phyloP scores from a whole-genome alignment of 106 monocot species.

The Platanthera zijinensis region DNA sequence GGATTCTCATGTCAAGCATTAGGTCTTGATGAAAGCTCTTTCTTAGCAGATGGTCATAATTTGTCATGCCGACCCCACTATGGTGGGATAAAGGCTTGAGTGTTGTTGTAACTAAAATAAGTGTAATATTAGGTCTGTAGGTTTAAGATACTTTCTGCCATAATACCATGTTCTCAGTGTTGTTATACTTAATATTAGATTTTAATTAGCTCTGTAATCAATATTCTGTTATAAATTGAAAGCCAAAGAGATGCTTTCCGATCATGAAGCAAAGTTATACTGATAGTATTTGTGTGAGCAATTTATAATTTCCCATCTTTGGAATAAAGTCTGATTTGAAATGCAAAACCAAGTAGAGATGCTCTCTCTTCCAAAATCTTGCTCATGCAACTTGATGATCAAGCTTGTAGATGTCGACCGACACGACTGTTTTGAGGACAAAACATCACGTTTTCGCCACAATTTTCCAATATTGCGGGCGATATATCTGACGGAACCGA shows the following conservation, averaged over 20 bases:
- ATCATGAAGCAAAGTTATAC: neutral
- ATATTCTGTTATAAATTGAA: neutral
- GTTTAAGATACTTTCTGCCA: no score
- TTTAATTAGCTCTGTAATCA: no score
- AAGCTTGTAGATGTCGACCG: neutral
- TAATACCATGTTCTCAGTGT: no score
- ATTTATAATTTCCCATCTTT: neutral
- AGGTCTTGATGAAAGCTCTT: neutral
- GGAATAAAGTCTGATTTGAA: neutral
- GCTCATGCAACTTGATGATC: neutral
- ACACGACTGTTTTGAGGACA: no score
- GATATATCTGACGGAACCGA: no score
- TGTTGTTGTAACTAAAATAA: no score
- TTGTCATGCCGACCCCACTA: neutral
- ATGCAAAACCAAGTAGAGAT: neutral
- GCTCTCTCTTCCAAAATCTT: neutral
- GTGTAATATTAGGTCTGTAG: no score
- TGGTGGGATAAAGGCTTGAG: neutral
- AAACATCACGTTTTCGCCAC: no score
- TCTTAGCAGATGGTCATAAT: neutral
- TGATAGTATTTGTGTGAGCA: neutral
- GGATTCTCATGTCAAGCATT: neutral
- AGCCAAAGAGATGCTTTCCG: neutral
- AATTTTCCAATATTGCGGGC: no score
- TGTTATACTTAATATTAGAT: no score